Percentiles rank a stretch among this genome's conserved stretches.
phyloP scores from a whole-genome alignment of 2,329 filamentous ascomycete species.

The Tolypocladium ovalisporum region DNA sequence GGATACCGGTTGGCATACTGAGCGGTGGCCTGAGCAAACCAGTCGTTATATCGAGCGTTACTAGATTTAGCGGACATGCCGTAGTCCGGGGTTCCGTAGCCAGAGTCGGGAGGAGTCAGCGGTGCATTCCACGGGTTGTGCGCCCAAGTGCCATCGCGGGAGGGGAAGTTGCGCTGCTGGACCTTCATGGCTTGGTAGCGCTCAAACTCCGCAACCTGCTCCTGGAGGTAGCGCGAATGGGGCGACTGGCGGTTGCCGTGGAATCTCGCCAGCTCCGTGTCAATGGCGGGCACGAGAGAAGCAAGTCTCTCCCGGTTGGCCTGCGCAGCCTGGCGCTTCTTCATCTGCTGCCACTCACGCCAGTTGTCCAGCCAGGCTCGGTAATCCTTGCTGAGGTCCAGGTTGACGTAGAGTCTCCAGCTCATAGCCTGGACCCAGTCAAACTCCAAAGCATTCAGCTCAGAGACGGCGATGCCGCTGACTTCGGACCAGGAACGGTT shows the following conservation, averaged over 20 bases:
- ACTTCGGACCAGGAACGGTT: slow-evolving; percentile 96
- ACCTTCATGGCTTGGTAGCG: slow-evolving; percentile 34
- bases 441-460: slow-evolving; percentile 77
- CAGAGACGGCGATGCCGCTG: slow-evolving; percentile 73
- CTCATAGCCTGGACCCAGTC: slow-evolving; percentile 78
- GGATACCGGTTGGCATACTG: slow-evolving; percentile 35
- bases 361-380: slow-evolving; percentile 52
- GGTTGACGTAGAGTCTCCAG: slow-evolving; percentile 80
- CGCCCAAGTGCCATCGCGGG: slow-evolving; percentile 33
- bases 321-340: slow-evolving; percentile 40
- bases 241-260: slow-evolving; percentile 26
- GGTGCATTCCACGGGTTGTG: slow-evolving; percentile 37
- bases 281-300: slow-evolving; percentile 35
- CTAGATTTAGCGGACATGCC: slow-evolving; percentile 41
- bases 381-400: slow-evolving; percentile 63
- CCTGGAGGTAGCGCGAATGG: slow-evolving; percentile 37
- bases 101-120: slow-evolving; percentile 49
- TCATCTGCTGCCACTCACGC: slow-evolving; percentile 44
- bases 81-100: slow-evolving; percentile 51
- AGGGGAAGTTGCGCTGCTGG: slow-evolving; percentile 27
- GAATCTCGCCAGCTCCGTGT: slow-evolving; percentile 29
- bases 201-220: slow-evolving; percentile 45
- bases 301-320: slow-evolving; percentile 38
- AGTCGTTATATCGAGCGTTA: slow-evolving; percentile 47
- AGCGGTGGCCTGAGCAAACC: slow-evolving; percentile 36